Conservation (phyloP, 2,329 filamentous ascomycete genomes). For the Aspergillus sp. region DNA sequence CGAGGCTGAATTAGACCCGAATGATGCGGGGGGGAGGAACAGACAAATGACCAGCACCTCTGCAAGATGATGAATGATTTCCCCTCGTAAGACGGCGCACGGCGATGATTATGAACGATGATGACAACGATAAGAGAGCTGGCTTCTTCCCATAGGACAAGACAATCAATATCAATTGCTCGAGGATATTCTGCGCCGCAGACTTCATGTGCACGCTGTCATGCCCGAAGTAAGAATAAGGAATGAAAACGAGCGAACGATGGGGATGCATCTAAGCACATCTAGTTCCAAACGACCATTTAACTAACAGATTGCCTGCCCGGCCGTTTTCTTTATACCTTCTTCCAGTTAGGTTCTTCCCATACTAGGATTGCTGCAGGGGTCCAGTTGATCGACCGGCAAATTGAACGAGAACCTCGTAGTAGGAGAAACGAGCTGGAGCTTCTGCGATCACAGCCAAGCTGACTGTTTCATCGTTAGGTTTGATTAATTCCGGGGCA, state of each 20-base stretch:
- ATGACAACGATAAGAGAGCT: not conserved
- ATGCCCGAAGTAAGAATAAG: not conserved
- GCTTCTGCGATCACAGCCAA: not conserved
- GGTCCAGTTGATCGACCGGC: constrained; percentile 19
- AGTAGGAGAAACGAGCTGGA: not conserved
- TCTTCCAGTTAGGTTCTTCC: constrained; percentile 6
- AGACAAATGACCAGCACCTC: not conserved
- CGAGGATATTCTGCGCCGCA: not conserved
- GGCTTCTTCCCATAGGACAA: not conserved
- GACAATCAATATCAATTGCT: not conserved
- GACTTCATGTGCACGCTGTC: not conserved
- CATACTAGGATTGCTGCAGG: constrained; percentile 23
- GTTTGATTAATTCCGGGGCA: no score
- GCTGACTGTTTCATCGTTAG: not conserved
- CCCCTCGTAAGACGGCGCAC: no score
- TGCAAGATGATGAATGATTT: no score
- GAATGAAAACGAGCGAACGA: not conserved
- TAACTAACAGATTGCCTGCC: constrained; percentile 17
- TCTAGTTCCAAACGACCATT: constrained; percentile 15
- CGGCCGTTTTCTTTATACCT: not conserved
- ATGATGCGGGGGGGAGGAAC: not conserved
- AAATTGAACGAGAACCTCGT: constrained; percentile 11
- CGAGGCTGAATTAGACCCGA: not conserved
- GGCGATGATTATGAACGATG: no score
- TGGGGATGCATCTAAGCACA: not conserved